These are phyloP conservation scores for Collybia nuda DNA, from an alignment of 768 basidiomycete genomes.

Conservation along the genomic window DNA sequence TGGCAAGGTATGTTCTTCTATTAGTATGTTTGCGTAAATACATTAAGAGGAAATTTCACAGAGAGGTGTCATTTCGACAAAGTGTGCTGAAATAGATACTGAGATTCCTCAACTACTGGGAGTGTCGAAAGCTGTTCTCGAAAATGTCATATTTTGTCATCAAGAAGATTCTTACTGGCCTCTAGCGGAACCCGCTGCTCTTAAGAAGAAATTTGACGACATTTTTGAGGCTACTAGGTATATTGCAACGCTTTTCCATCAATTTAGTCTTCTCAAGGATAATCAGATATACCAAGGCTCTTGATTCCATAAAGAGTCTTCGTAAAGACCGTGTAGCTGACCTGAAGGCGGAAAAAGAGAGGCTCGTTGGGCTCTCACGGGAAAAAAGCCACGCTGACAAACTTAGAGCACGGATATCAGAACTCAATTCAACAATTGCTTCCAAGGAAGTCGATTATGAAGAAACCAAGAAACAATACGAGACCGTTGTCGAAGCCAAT, in stretches of 20 bases:
- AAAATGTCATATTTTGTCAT: conserved; percentile 99
- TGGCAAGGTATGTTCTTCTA: conserved; percentile 64
- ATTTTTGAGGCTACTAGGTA: conserved; percentile 98
- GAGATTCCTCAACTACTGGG: conserved; percentile 94
- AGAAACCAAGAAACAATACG: conserved; percentile 62
- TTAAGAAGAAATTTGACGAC: conserved; percentile 99
- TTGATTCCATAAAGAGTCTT: conserved; percentile 86
- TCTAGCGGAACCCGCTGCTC: conserved; percentile 79
- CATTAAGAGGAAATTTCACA: conserved; percentile 25
- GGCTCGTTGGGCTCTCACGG: conserved; percentile 68
- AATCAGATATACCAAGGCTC: conserved; percentile 90
- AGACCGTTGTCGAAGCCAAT: conserved; percentile 67
- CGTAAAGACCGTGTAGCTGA: conserved; percentile 91
- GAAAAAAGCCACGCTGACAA: conserved; percentile 90
- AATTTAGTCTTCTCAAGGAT: neutral
- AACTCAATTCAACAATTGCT: conserved; percentile 60
- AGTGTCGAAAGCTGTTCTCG: conserved; percentile 96
- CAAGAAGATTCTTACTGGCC: conserved; percentile 99
- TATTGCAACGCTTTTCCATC: conserved; percentile 10
- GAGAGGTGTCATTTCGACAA: conserved; percentile 91
- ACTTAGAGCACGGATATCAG: conserved; percentile 63
- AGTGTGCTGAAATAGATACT: conserved; percentile 94
- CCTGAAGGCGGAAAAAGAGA: conserved; percentile 90
- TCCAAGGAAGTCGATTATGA: conserved; percentile 76
- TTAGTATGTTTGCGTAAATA: neutral